These are phyloP conservation scores for Yamadazyma trypodendri DNA, from an alignment of 1,139 yeast species.

Conservation along the genomic window DNA sequence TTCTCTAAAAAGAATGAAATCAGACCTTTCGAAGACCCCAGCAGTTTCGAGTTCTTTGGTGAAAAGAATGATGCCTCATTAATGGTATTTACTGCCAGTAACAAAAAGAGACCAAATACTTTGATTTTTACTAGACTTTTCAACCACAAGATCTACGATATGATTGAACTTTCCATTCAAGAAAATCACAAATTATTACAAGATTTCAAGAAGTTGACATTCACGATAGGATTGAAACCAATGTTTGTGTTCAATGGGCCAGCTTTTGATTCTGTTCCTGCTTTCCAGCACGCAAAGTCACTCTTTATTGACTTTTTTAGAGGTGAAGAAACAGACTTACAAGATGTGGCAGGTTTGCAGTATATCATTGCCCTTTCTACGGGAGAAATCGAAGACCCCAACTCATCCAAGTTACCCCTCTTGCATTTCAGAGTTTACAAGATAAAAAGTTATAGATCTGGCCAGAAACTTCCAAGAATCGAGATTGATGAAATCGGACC, in stretches of 20 bases:
- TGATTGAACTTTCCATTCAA: conserved; percentile 83
- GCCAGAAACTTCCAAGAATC: conserved; percentile 89
- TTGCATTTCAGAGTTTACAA: conserved; percentile 90
- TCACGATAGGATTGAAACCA: conserved; percentile 89
- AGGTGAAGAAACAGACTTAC: conserved; percentile 79
- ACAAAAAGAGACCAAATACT: conserved; percentile 92
- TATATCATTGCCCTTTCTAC: conserved; percentile 83
- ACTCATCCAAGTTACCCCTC: conserved; percentile 55
- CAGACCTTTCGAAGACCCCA: conserved; percentile 91
- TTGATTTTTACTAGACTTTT: conserved; percentile 86
- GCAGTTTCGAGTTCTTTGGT: conserved; percentile 82
- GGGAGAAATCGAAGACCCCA: conserved; percentile 72
- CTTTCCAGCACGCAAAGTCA: conserved; percentile 81
- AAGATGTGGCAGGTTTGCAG: conserved; percentile 94
- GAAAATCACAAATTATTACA: conserved; percentile 67
- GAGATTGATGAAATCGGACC: conserved; percentile 97
- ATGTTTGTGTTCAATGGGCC: conserved; percentile 93
- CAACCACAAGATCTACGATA: conserved; percentile 86
- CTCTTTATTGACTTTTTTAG: conserved; percentile 88
- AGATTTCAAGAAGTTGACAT: conserved; percentile 80
- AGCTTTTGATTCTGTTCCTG: conserved; percentile 86
- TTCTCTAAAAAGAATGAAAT: conserved; percentile 86
- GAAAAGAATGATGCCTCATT: conserved; percentile 92
- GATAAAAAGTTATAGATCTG: conserved; percentile 75
- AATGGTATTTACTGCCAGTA: conserved; percentile 76